Base-by-base conservation (phyloP, 768 basidiomycete species). In the Harrya chromipes region DNA sequence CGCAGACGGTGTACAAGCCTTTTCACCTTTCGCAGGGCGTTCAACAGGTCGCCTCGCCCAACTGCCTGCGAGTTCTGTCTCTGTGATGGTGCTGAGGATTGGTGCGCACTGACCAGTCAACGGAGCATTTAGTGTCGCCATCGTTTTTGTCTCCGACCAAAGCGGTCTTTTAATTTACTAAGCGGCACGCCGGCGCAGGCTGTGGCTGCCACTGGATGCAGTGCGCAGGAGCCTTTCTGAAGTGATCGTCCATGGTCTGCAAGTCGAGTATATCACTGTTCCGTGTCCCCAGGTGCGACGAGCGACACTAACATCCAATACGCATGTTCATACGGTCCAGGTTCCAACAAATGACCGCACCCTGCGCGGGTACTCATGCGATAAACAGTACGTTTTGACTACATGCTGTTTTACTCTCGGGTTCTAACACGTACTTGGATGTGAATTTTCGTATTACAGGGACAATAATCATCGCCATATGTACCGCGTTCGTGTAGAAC, bases 21-120 rank as follows among this genome's bases (percentile, higher is more conserved):
- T 67, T 68, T 70, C 68, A 66, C 66, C 66, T 68, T 68, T 66
- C 64, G 68, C 65, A 62, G 62, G 54, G 68, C 58, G 67, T 59
- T 62, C 49, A 65, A 66, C 54, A 59, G 62, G 53, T 56, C 63
- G 65, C 63, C 54, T 58, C 60, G 64, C 66, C 60, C 66, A 68
- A 68, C 68, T 62, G 66, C 56, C 66, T 70, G 66, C 62, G 66
- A 66, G 68, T 66, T 65, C 66, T 68, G 66, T 63, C 66, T 70
- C 64, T 64, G 66, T 66, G 66, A 66, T 63, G 66, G 66, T 70
- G 66, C 68, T 67, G 68, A 67, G 60, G 65, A 64, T 68, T 63
- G 57, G 58, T 43, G 62, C 66, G 61, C 64, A 59, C 60, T 66
- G 58, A 68, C 68, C 68, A 68, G 56, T 41, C 52, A 38, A 56